phyloP scores from a whole-genome alignment of 768 basidiomycete genomes.

The Thelephora aurantiotincta region DNA sequence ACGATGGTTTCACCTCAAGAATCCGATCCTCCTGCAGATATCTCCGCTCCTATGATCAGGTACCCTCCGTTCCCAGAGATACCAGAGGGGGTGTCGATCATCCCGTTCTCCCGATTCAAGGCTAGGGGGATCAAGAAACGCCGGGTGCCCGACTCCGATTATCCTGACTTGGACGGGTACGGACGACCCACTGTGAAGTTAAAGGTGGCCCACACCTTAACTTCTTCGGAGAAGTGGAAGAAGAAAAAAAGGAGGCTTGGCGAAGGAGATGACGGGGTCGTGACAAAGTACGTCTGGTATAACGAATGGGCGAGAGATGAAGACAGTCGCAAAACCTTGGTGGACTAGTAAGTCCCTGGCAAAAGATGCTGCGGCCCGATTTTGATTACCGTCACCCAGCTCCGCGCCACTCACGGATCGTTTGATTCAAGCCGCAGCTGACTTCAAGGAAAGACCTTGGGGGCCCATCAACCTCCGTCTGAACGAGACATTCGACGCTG shows the following conservation, averaged over 20 bases:
- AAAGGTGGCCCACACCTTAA: constrained; percentile 39
- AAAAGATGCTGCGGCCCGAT: background rate
- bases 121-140: constrained; percentile 43
- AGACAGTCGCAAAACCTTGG: constrained; percentile 24
- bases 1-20: too few species aligned
- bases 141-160: constrained; percentile 25
- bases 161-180: constrained; percentile 43
- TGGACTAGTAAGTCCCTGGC: background rate
- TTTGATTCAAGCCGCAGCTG: constrained; percentile 39
- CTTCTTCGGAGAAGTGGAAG: constrained; percentile 41
- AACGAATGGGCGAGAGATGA: constrained; percentile 62
- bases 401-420: constrained; percentile 33
- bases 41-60: constrained; percentile 7
- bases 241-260: constrained; percentile 29
- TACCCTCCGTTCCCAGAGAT: constrained; percentile 36
- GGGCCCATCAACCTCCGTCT: constrained; percentile 23
- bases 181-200: constrained; percentile 56
- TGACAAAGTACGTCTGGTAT: constrained; percentile 37
- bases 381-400: constrained; percentile 18
- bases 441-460: constrained; percentile 33
- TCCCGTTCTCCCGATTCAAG: constrained; percentile 42
- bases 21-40: too few species aligned
- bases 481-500: constrained; percentile 50
- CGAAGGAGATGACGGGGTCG: constrained; percentile 8
- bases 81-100: constrained; percentile 31